phyloP scores from a whole-genome alignment of 805 yeast genomes.

The Metschnikowia gelsemii region DNA sequence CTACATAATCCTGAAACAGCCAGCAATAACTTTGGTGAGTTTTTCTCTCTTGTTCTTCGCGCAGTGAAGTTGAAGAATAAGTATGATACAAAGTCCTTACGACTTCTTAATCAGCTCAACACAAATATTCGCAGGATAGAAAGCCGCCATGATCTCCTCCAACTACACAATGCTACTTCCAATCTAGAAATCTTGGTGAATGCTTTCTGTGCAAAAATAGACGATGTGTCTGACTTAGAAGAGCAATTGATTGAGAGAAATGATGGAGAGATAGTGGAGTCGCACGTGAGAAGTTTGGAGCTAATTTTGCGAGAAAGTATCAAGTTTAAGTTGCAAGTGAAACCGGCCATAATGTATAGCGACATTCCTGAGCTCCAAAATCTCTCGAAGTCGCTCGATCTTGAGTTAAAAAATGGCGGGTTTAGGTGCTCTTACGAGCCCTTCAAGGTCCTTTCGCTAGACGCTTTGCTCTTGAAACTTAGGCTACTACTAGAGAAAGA shows the following conservation, averaged over 20 bases:
- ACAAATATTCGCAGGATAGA: constrained; percentile 9
- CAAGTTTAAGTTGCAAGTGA: constrained; percentile 4
- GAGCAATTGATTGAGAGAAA: constrained; percentile 1
- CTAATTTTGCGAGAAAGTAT: constrained; percentile 5
- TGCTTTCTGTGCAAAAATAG: constrained; percentile 5
- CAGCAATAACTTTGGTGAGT: constrained; percentile 5
- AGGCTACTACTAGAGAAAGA: constrained; percentile 9
- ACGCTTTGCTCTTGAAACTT: constrained; percentile 9
- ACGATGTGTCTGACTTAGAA: not conserved
- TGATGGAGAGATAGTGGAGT: not conserved
- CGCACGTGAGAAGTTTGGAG: constrained; percentile 1
- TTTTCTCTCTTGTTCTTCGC: constrained; percentile 11
- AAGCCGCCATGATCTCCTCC: not conserved
- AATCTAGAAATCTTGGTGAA: constrained; percentile 1
- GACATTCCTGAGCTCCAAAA: constrained; percentile 19
- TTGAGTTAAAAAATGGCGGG: constrained; percentile 13
- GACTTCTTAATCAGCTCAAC: constrained; percentile 29
- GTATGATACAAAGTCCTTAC: constrained; percentile 33
- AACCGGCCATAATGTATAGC: constrained; percentile 13
- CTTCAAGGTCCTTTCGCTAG: constrained; percentile 13
- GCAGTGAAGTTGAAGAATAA: constrained; percentile 26
- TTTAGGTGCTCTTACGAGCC: constrained; percentile 18
- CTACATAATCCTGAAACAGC: not conserved
- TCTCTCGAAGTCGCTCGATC: constrained; percentile 10
- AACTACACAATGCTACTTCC: not conserved